These are phyloP conservation scores for Acanthamoeba pearcei DNA, from an alignment of 208 protist species.

Conservation along the genomic window DNA sequence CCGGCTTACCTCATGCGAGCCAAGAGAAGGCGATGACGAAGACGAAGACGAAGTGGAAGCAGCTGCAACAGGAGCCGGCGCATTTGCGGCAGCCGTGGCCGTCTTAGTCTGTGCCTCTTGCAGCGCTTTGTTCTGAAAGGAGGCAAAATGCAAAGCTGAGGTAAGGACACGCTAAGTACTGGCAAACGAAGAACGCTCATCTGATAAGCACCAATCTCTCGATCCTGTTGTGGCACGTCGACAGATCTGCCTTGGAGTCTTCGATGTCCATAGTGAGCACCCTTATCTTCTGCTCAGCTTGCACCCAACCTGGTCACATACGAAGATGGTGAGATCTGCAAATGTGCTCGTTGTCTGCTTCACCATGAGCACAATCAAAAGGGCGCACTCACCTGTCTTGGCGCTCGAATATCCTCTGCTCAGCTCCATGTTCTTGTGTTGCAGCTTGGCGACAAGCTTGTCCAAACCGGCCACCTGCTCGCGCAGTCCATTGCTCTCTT, in stretches of 20 bases:
- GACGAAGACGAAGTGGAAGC: constrained; percentile 3
- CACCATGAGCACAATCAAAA: neutral
- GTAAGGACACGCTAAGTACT: neutral
- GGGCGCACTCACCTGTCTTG: neutral
- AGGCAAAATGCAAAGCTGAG: neutral
- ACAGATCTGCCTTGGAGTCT: constrained; percentile 21
- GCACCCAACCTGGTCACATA: constrained; percentile 29
- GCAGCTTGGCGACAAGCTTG: constrained; percentile 26
- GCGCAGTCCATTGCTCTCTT: neutral
- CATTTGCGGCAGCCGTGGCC: neutral
- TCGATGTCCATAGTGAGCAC: constrained; percentile 40
- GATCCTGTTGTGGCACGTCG: constrained; percentile 68
- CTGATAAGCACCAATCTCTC: constrained; percentile 23
- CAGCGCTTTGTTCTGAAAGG: constrained; percentile 24
- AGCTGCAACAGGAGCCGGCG: neutral
- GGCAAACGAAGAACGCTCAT: neutral
- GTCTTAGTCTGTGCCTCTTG: constrained; percentile 49
- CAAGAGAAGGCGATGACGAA: neutral
- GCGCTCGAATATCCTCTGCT: neutral
- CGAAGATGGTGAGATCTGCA: neutral
- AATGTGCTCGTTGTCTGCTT: neutral
- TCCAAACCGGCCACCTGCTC: neutral
- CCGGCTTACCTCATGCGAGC: neutral
- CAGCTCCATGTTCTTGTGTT: constrained; percentile 26
- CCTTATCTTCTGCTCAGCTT: neutral